phyloP scores from a whole-genome alignment of 352 stramenopile genomes.

The Blastocystis sp. region DNA sequence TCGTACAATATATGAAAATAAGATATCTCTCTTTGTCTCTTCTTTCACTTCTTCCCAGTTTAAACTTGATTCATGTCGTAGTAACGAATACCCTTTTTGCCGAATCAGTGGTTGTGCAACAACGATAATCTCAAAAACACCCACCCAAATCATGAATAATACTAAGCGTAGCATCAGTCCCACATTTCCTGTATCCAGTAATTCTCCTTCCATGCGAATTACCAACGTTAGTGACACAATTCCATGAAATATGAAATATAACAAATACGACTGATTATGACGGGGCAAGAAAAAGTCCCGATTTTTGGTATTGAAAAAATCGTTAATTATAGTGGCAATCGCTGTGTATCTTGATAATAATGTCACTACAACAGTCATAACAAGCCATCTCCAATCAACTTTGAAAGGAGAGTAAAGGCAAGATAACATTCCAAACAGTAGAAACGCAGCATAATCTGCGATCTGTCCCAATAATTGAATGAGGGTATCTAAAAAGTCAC shows the following conservation, averaged over 20 bases:
- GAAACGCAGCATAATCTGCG: background rate
- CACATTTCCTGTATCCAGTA: conserved; percentile 12
- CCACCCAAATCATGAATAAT: conserved; percentile 8
- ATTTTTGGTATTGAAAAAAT: background rate
- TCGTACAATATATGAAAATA: background rate
- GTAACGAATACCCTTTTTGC: background rate
- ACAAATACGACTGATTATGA: background rate
- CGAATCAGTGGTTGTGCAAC: background rate
- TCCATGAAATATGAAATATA: conserved; percentile 20
- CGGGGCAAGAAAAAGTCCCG: background rate
- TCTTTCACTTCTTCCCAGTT: background rate
- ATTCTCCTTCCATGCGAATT: background rate
- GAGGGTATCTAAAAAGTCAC: background rate
- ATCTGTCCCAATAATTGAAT: background rate
- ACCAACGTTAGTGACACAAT: background rate
- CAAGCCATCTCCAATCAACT: background rate
- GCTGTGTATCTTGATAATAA: background rate
- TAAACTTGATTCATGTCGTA: background rate
- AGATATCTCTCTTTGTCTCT: background rate
- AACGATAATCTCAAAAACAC: background rate
- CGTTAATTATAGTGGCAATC: background rate
- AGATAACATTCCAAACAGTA: conserved; percentile 1
- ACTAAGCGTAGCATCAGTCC: background rate
- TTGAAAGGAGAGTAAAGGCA: background rate
- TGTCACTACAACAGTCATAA: background rate